These are phyloP conservation scores for Hyaloscypha hepaticicola DNA, from an alignment of 495 filamentous ascomycete genomes.

Conservation along the genomic window DNA sequence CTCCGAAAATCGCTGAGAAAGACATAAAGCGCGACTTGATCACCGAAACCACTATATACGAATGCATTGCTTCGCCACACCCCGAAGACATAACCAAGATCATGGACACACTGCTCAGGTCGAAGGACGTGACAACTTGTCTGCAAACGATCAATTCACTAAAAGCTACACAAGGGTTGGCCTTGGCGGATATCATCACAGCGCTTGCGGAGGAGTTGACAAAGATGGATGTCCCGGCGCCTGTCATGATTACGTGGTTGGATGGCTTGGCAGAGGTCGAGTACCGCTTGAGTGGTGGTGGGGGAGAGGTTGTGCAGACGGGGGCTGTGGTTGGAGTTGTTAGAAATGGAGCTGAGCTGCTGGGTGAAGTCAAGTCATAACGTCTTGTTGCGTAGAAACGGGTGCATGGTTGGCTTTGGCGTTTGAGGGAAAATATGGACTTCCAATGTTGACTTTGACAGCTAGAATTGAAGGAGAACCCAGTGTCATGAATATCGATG, in stretches of 20 bases:
- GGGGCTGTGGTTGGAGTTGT: slow-evolving; percentile 89
- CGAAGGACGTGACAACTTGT: slow-evolving; percentile 81
- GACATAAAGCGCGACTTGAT: slow-evolving; percentile 75
- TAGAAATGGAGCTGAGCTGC: slow-evolving; percentile 79
- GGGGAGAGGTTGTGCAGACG: slow-evolving; percentile 86
- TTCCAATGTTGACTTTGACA: background rate
- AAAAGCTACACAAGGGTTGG: slow-evolving; percentile 83
- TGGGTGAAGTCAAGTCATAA: slow-evolving; percentile 36
- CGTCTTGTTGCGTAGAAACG: background rate
- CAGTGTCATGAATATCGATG: background rate
- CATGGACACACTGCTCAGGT: slow-evolving; percentile 74
- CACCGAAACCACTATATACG: slow-evolving; percentile 90
- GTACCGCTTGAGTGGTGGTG: slow-evolving; percentile 84
- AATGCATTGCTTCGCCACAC: slow-evolving; percentile 95
- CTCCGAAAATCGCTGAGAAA: slow-evolving; percentile 54
- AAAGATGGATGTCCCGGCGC: slow-evolving; percentile 78
- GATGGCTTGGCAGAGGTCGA: slow-evolving; percentile 91
- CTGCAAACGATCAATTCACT: slow-evolving; percentile 82
- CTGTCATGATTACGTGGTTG: slow-evolving; percentile 88
- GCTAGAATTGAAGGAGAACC: background rate
- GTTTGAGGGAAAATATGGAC: background rate
- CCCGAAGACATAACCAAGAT: slow-evolving; percentile 87
- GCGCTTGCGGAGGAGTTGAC: slow-evolving; percentile 78
- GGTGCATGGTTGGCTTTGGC: background rate
- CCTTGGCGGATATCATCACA: slow-evolving; percentile 89